These are phyloP conservation scores for Vitis labrusca DNA, from an alignment of 164 flowering plant species.

Conservation along the genomic window DNA sequence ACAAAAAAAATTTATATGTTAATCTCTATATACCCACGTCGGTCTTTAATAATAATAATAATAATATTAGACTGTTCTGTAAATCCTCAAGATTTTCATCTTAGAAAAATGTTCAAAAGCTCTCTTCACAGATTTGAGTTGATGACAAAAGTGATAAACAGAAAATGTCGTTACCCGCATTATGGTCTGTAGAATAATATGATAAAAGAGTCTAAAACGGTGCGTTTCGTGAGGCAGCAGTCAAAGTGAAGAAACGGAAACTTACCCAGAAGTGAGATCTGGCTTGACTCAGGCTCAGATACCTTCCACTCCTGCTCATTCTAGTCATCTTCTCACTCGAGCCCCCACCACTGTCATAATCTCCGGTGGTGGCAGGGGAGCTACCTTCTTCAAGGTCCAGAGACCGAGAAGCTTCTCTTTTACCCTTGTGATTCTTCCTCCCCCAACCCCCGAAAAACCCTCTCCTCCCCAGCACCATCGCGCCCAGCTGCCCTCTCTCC, in stretches of 20 bases:
- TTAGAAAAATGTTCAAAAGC: too few relatives aligned
- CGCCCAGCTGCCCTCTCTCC: slow-evolving; percentile 17
- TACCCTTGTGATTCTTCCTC: slow-evolving; percentile 18
- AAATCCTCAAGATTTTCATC: too few relatives aligned
- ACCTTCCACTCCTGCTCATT: slow-evolving; percentile 31
- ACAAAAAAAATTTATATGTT: background rate
- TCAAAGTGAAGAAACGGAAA: background rate
- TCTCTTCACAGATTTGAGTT: too few relatives aligned
- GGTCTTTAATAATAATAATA: background rate
- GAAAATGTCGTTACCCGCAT: too few relatives aligned
- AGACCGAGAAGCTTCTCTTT: slow-evolving; percentile 22
- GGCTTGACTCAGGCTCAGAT: slow-evolving; percentile 17
- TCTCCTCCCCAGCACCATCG: slow-evolving; percentile 16
- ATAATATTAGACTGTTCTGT: too few relatives aligned
- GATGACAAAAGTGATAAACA: too few relatives aligned
- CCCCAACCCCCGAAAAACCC: slow-evolving; percentile 33
- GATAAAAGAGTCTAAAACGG: background rate
- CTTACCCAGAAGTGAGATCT: slow-evolving; percentile 46
- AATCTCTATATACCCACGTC: too few relatives aligned
- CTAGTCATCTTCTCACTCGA: slow-evolving; percentile 18
- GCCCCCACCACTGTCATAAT: slow-evolving; percentile 4
- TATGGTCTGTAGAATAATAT: too few relatives aligned
- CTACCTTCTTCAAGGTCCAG: background rate
- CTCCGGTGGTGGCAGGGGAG: too few relatives aligned
- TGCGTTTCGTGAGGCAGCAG: background rate